Conservation (phyloP, 371 early-diverging fungal species). For the Thermomucor indicae-seudaticae region DNA sequence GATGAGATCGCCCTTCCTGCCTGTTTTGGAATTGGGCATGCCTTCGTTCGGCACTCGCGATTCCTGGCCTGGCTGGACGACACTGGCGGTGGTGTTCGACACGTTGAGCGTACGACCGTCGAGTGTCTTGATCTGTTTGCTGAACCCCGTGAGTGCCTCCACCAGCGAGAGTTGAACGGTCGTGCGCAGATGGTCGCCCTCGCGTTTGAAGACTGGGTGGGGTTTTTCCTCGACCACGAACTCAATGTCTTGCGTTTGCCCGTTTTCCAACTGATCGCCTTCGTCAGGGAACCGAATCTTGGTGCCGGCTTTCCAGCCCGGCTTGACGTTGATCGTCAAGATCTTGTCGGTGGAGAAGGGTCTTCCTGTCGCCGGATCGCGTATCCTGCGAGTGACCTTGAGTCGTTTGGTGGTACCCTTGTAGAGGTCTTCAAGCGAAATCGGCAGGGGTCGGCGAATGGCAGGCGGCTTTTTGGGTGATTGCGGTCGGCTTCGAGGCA, state of each 20-base stretch:
- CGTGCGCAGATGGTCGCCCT: conserved; percentile 83
- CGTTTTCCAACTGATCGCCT: conserved; percentile 88
- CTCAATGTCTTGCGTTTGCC: conserved; percentile 85
- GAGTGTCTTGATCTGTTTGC: conserved; percentile 68
- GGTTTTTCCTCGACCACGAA: conserved; percentile 95
- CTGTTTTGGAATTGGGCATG: conserved; percentile 89
- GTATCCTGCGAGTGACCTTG: conserved; percentile 83
- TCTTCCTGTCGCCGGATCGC: conserved; percentile 46
- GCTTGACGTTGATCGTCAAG: conserved; percentile 84
- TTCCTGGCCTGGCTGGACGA: conserved; percentile 75
- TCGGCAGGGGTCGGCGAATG: conserved; percentile 66
- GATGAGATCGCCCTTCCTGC: conserved; percentile 82
- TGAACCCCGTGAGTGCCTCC: conserved; percentile 86
- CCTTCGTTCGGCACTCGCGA: conserved; percentile 78
- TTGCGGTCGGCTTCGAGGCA: conserved; percentile 8
- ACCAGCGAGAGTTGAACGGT: conserved; percentile 64
- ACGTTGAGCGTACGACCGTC: conserved; percentile 76
- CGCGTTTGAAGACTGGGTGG: conserved; percentile 81
- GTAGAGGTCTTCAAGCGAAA: conserved; percentile 92
- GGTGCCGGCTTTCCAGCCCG: conserved; percentile 99
- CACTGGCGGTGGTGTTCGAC: conserved; percentile 47
- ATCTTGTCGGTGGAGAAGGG: conserved; percentile 71
- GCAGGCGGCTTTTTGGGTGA: conserved; percentile 48
- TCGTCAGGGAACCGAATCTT: conserved; percentile 92
- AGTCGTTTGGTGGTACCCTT: conserved; percentile 88